Evolutionary conservation across 495 filamentous ascomycete genomes (phyloP).

Genomic region (Penicillium verhagenii): DNA sequence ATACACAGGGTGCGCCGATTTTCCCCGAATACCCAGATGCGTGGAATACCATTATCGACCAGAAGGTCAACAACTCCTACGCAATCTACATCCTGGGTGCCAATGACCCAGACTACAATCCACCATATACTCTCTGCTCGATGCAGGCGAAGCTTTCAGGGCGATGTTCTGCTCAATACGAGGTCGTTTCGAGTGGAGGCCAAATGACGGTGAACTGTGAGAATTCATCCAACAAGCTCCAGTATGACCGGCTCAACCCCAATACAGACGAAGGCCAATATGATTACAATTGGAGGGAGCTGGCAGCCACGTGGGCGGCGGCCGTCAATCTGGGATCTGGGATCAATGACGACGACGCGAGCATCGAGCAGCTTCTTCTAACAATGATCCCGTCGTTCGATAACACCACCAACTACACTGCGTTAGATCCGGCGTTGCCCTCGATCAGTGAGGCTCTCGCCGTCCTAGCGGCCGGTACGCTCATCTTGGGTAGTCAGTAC

Average conservation of each 20-base stretch:
- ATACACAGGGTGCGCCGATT: constrained; percentile 55
- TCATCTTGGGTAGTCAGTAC: constrained; percentile 51
- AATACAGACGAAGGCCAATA: constrained; percentile 31
- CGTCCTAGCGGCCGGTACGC: constrained; percentile 61
- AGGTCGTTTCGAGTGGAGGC: constrained; percentile 54
- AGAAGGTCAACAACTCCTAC: constrained; percentile 44
- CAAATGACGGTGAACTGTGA: constrained; percentile 57
- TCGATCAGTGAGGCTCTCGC: constrained; percentile 66
- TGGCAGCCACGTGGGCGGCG: constrained; percentile 56
- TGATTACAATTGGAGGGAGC: constrained; percentile 54
- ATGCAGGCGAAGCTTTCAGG: constrained; percentile 57
- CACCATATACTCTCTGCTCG: constrained; percentile 60
- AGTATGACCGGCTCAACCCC: constrained; percentile 44
- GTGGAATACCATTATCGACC: constrained; percentile 66
- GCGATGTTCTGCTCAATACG: constrained; percentile 61
- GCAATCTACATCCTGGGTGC: constrained; percentile 66
- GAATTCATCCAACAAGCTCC: constrained; percentile 44
- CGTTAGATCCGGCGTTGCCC: constrained; percentile 46
- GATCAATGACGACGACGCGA: constrained; percentile 53
- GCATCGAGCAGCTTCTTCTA: constrained; percentile 62
- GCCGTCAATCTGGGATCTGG: constrained; percentile 60
- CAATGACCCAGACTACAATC: constrained; percentile 30
- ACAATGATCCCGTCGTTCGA: constrained; percentile 41
- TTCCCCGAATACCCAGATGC: constrained; percentile 59
- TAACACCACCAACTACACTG: constrained; percentile 1